Base-by-base conservation (phyloP, 495 filamentous ascomycete genomes). In the Penicillium pancosmium region DNA sequence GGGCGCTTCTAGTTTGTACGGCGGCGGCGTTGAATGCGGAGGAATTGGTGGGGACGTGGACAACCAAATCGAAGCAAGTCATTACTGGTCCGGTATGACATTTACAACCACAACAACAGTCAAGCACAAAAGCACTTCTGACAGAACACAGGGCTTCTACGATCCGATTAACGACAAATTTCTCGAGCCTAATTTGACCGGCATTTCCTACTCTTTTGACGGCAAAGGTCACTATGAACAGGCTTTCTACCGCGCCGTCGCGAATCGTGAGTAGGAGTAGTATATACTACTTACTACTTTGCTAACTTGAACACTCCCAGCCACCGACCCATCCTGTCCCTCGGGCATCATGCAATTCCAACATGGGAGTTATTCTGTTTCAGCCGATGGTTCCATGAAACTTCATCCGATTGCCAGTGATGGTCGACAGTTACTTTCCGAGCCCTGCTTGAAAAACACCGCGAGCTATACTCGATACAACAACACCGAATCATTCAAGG, bases 171-270 rank as follows among this genome's bases (percentile, higher is more conserved):
- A 85, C 43, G 90, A 91, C 59, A 74, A 73, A 52, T 79, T 93
- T 44, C 80, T 85, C 61, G 90, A 93, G 67, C 90, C 90, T 2
- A 71, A 78, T 18, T 77, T 85, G 59, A 86, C 90, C 1, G 90
- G 90, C n/a, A 88, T 90, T 65, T 91, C 90, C 0, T 93, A 90
- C 70, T 92, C 90, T 8, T 93, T 93, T 66, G 88, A 87, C 5
- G 78, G 72, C 52, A 82, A 91, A 62, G 89, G 90, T 23, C 76
- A 83, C 70, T 93, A 84, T 66, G 90, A 93, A 70, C 82, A 86
- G 64, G 89, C 90, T 16, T 84, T 86, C 67, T 93, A 91, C 72
- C 78, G 89, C 52, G 87, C 88, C 21, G 68, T 91, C 59, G 73
- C 90, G 35, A 91, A 92, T 70, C 90, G 88, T 91, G 64, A 69